Evolutionary conservation across 148 eudicot species (phyloP).

Genomic region (Rhododendron vialii): DNA sequence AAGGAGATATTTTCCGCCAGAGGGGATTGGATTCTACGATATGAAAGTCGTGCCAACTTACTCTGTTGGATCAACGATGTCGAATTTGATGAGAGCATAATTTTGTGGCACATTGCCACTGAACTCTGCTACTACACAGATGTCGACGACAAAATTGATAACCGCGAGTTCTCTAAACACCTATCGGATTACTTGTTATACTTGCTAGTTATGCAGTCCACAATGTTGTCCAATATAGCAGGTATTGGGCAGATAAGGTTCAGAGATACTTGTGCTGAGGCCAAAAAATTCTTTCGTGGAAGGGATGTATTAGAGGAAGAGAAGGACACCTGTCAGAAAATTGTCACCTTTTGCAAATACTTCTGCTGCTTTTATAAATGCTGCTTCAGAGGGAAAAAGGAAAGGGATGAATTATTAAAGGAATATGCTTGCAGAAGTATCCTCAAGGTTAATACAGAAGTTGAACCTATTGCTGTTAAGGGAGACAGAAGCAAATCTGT

Average conservation of each 20-base stretch:
- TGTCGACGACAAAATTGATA: not conserved
- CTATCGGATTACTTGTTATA: conserved; percentile 27
- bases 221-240: conserved; percentile 25
- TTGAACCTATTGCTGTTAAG: conserved; percentile 1
- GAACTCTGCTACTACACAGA: not conserved
- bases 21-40: not conserved
- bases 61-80: not conserved
- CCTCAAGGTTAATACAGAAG: not conserved
- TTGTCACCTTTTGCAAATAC: too few species aligned
- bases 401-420: not conserved
- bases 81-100: not conserved
- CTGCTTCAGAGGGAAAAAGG: not conserved
- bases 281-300: too few species aligned
- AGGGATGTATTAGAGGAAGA: too few species aligned
- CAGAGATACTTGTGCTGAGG: conserved; percentile 40
- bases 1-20: not conserved
- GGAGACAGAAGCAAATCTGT: conserved; percentile 21
- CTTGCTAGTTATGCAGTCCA: conserved; percentile 29
- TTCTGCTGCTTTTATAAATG: not conserved
- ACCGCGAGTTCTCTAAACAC: conserved; percentile 15
- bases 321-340: too few species aligned
- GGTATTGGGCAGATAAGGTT: conserved; percentile 34
- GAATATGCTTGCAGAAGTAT: not conserved
- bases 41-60: not conserved
- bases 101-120: conserved; percentile 2